Evolutionary conservation across 306 rosid species (phyloP), one percentile per base, ranked within the genome.

Genomic region (Vachellia collinsii): DNA sequence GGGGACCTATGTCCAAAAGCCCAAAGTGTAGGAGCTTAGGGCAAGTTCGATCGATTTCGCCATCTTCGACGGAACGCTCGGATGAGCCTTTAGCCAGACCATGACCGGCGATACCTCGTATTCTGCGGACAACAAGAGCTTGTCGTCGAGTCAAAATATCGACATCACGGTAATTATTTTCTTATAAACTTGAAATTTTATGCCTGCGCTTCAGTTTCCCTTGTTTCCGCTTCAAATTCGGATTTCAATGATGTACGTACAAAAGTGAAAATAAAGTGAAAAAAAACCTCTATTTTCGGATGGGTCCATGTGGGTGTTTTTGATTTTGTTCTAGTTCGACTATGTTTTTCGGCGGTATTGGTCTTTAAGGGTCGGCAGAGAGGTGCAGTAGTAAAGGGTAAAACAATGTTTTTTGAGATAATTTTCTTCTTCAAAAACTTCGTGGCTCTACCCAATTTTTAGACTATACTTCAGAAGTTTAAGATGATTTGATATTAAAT

Each of bases 161-260:
- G 82, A 84, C 20, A 81, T 84, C 78, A 42, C 72, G 87, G 90
- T 87, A 87, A 70, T 42, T 64, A 10, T 65, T 65, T 29, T 4
- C 75, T 17, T 46, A 17, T 5, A 66, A 10, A 7, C 17, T 3
- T 80, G 23, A 67, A 77, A 17, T 42, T 69, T 36, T 20, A 29
- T 80, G 50, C n/a, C n/a, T 23, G 7, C 61, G 43, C 54, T 41
- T 38, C 39, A 13, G 42, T 42, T 16, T 5, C 58, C 25, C 8
- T 6, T 38, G 17, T 19, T 76, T 36, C 51, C 29, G 72, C 76
- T 74, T 54, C 41, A 8, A 41, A 11, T 54, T 78, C n/a, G 36
- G 64, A 48, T 25, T 39, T 19, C 6, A 41, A 43, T 11, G 9
- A 38, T 56, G 41, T 11, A 39, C 39, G 1, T 58, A 50, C 58